These are phyloP conservation scores for Irineochytrium annulatum DNA, from an alignment of 192 early-diverging fungal genomes.

Conservation along the genomic window DNA sequence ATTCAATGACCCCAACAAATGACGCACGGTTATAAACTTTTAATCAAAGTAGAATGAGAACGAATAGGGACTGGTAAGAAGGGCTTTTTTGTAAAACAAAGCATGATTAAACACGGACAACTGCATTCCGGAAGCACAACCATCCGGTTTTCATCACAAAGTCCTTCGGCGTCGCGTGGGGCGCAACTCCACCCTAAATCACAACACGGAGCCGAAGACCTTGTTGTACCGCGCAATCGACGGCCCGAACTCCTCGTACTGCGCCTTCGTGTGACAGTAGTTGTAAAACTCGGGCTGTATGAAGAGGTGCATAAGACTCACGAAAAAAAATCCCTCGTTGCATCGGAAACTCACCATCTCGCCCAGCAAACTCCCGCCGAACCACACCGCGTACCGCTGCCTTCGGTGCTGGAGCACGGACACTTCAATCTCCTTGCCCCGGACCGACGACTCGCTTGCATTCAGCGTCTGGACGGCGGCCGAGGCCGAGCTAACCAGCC, in stretches of 20 bases:
- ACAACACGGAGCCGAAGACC: slow-evolving; percentile 67
- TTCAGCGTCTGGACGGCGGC: slow-evolving; percentile 39
- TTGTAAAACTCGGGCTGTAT: slow-evolving; percentile 77
- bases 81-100: too few species aligned
- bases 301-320: background rate
- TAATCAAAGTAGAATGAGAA: too few species aligned
- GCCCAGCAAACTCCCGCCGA: slow-evolving; percentile 91
- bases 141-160: too few species aligned
- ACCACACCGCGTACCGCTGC: slow-evolving; percentile 99
- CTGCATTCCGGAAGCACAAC: too few species aligned
- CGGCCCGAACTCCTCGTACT: slow-evolving; percentile 97
- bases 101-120: too few species aligned
- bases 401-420: slow-evolving; percentile 98
- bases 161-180: too few species aligned
- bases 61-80: too few species aligned
- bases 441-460: too few species aligned
- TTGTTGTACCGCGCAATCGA: slow-evolving; percentile 92
- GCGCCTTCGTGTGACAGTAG: slow-evolving; percentile 94
- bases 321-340: background rate
- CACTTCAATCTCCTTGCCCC: slow-evolving; percentile 86
- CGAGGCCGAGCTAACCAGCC: slow-evolving; percentile 32
- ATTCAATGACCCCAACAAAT: too few species aligned
- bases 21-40: too few species aligned
- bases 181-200: slow-evolving; percentile 2
- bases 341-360: slow-evolving; percentile 64